Conservation (phyloP, 2,329 filamentous ascomycete genomes). For the Onygenales sp. region DNA sequence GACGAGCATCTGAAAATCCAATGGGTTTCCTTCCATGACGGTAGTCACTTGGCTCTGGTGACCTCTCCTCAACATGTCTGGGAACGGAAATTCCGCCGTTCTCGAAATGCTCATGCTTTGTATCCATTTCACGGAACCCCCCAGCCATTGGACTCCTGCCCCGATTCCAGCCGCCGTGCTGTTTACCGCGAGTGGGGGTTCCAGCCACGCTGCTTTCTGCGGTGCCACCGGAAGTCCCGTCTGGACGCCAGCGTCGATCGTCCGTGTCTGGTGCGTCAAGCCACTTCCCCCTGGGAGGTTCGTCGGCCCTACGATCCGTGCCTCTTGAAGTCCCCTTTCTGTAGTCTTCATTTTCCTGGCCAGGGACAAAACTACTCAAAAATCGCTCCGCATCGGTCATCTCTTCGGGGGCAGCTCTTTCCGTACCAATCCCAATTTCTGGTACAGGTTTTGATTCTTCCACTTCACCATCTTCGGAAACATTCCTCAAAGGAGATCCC, state of each 20-base stretch:
- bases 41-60: slow-evolving; percentile 13
- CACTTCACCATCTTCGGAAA: slow-evolving; percentile 31
- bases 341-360: slow-evolving; percentile 9
- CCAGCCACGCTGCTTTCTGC: slow-evolving; percentile 8
- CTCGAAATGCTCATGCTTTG: slow-evolving; percentile 8
- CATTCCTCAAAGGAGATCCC: slow-evolving; percentile 10
- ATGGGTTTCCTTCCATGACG: slow-evolving; percentile 12
- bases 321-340: slow-evolving; percentile 3
- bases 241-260: slow-evolving; percentile 11
- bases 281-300: slow-evolving; percentile 6
- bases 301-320: slow-evolving; percentile 5
- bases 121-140: slow-evolving; percentile 12
- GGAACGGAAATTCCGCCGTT: slow-evolving; percentile 5
- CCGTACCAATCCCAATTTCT: slow-evolving; percentile 2
- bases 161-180: slow-evolving; percentile 9
- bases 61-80: slow-evolving; percentile 6
- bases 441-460: slow-evolving; percentile 11
- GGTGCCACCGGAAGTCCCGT: slow-evolving; percentile 4
- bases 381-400: slow-evolving; percentile 30
- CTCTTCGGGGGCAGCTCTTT: slow-evolving; percentile 16
- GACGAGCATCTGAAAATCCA: slow-evolving; percentile 11
- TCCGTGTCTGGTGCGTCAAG: slow-evolving; percentile 8
- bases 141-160: slow-evolving; percentile 9
- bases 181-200: slow-evolving; percentile 5
- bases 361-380: slow-evolving; percentile 25